Percentiles rank a stretch among this genome's conserved stretches.
Conservation (phyloP, 2,329 filamentous ascomycete species). For the Monosporascus sp. region DNA sequence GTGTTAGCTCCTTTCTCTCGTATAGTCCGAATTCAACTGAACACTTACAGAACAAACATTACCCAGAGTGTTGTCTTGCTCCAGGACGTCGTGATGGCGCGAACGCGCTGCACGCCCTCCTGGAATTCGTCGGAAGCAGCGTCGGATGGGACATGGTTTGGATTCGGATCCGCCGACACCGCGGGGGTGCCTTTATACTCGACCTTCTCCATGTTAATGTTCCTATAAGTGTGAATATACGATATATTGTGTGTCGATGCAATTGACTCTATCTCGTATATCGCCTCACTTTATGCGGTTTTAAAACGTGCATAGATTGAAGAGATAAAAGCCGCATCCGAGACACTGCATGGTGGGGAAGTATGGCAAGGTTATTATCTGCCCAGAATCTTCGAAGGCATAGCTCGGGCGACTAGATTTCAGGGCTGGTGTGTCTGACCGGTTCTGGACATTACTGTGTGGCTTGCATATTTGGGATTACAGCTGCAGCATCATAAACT, state of each 20-base stretch:
- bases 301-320: background rate
- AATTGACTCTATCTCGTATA: too few species aligned
- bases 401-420: background rate
- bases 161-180: background rate
- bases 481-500: background rate
- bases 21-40: too few species aligned
- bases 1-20: background rate
- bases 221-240: background rate
- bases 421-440: background rate
- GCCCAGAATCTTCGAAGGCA: background rate
- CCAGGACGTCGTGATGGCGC: slow-evolving; percentile 31
- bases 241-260: too few species aligned
- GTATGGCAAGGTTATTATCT: background rate
- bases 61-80: slow-evolving; percentile 20
- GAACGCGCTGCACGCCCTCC: slow-evolving; percentile 30
- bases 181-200: background rate
- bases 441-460: background rate
- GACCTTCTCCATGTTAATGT: background rate
- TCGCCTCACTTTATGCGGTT: background rate
- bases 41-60: slow-evolving; percentile 34
- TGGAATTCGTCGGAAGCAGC: slow-evolving; percentile 24
- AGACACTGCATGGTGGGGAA: background rate
- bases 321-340: background rate
- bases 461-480: background rate
- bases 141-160: background rate